Evolutionary conservation across 73 alveolate species (phyloP).

Genomic region (Paramecium sonneborni): DNA sequence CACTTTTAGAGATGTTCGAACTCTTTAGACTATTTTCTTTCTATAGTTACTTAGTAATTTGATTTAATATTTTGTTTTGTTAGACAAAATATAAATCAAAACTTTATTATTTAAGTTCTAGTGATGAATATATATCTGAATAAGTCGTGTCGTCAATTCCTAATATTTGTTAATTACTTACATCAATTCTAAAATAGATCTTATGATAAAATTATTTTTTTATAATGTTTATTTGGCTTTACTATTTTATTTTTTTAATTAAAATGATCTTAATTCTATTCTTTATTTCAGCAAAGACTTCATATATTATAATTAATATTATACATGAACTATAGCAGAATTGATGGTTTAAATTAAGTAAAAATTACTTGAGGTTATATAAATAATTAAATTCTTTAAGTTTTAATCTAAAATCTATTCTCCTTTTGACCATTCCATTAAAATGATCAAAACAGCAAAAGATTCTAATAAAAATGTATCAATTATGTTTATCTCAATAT

Average conservation of each 20-base stretch:
- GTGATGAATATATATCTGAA: not conserved
- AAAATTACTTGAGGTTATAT: not conserved
- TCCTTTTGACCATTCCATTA: not conserved
- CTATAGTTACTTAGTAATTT: not conserved
- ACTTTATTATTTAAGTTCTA: not conserved
- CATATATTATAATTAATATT: not conserved
- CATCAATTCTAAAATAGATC: conserved; percentile 54
- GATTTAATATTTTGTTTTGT: not conserved
- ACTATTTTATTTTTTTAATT: not conserved
- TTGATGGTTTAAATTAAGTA: not conserved
- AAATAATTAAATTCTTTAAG: not conserved
- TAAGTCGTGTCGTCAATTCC: conserved; percentile 59
- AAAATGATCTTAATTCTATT: not conserved
- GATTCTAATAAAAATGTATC: conserved; percentile 39
- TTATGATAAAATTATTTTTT: conserved; percentile 38
- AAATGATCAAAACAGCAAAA: not conserved
- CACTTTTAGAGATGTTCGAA: not conserved
- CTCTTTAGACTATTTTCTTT: not conserved
- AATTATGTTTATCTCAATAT: not conserved
- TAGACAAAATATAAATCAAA: not conserved
- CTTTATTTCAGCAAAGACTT: conserved; percentile 7
- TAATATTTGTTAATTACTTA: conserved; percentile 21
- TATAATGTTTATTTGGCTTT: conserved; percentile 12
- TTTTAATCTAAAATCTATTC: not conserved
- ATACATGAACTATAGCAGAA: not conserved